Evolutionary conservation across 192 early-diverging fungal genomes (phyloP), one percentile per base, ranked within the genome.

Genomic region (Chytriomyces hyalinus): DNA sequence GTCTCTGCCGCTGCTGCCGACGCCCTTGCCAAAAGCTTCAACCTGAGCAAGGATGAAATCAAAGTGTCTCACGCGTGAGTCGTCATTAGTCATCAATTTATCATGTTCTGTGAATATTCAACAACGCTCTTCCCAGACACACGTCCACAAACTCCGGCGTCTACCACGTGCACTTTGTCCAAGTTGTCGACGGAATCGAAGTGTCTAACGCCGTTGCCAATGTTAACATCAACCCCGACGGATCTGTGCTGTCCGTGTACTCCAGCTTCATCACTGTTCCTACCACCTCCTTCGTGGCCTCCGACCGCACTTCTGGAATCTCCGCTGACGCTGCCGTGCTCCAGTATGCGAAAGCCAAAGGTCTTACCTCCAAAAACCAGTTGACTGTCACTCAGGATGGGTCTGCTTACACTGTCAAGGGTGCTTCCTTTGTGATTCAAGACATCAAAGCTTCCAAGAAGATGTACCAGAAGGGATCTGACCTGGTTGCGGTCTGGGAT

Each of bases 401-500:
- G 7, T 13, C 7, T 47, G 45, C 13, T 45, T 22, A n/a, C 13
- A 8, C 22, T 10, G 72, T 74, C 45, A n/a, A 3, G 8, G 72
- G 72, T 6, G 72, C 72, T 0, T 45, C 60, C 5, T 74, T 74
- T 63, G 72, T 61, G 1, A 9, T 74, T 36, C 17, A 17, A 6
- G 45, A 36, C 6, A 74, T 74, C 47, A 65, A 47, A 20, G 67
- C 50, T 36, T 71, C 75, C 9, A 7, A 68, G 43, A 76, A 76
- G 59, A 59, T 59, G 51, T 76, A 68, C 53, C 50, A 80, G 63
- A 79, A 13, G 1, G 65, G 63, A 8, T n/a, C 8, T 17, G 70
- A 69, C 28, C 66, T 71, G 65, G 51, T 45, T 61, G 45, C 13
- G 9, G 73, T 63, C 36, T 76, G 74, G 72, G 73, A 73, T 60